Percentiles rank a stretch among this genome's conserved stretches.
phyloP scores from a whole-genome alignment of 2,329 filamentous ascomycete species.

The Beauveria pseudobassiana region DNA sequence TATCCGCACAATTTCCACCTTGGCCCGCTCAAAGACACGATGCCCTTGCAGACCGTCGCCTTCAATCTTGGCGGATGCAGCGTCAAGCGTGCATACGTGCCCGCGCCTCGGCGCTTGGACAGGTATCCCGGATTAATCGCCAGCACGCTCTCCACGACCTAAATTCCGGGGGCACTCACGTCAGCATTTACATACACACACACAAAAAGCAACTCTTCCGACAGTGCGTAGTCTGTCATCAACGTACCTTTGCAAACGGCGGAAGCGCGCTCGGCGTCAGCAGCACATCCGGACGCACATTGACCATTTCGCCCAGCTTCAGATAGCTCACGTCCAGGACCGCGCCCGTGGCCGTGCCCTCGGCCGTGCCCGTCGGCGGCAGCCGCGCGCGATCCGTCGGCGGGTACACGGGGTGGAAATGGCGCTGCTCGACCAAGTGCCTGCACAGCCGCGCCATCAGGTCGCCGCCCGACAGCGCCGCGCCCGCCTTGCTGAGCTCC shows the following conservation, averaged over 20 bases:
- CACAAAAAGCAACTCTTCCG: not conserved
- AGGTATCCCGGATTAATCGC: conserved; percentile 85
- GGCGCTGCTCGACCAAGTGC: conserved; percentile 80
- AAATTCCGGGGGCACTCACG: not conserved
- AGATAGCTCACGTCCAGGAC: conserved; percentile 77
- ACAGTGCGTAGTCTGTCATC: too few relatives aligned
- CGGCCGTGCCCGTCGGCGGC: conserved; percentile 54
- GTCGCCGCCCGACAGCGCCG: conserved; percentile 29
- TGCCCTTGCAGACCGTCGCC: conserved; percentile 62
- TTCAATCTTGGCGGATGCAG: conserved; percentile 57
- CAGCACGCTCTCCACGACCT: conserved; percentile 87
- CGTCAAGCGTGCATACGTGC: conserved; percentile 77
- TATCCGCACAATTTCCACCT: conserved; percentile 83
- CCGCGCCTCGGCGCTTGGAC: conserved; percentile 75
- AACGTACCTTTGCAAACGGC: conserved; percentile 75
- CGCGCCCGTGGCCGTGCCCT: conserved; percentile 60
- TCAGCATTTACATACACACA: not conserved
- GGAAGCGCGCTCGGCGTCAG: conserved; percentile 75
- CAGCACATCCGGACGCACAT: conserved; percentile 76
- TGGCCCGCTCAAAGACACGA: conserved; percentile 70
- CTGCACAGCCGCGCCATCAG: conserved; percentile 64
- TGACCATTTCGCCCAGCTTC: conserved; percentile 86
- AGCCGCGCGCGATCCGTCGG: conserved; percentile 61
- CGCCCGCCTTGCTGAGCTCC: conserved; percentile 40
- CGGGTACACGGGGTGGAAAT: conserved; percentile 86